A percentile compares a stretch with the other conserved stretches of the same genome.
phyloP scores from a whole-genome alignment of 192 early-diverging fungal species.

The Polychytrium aggregatum region DNA sequence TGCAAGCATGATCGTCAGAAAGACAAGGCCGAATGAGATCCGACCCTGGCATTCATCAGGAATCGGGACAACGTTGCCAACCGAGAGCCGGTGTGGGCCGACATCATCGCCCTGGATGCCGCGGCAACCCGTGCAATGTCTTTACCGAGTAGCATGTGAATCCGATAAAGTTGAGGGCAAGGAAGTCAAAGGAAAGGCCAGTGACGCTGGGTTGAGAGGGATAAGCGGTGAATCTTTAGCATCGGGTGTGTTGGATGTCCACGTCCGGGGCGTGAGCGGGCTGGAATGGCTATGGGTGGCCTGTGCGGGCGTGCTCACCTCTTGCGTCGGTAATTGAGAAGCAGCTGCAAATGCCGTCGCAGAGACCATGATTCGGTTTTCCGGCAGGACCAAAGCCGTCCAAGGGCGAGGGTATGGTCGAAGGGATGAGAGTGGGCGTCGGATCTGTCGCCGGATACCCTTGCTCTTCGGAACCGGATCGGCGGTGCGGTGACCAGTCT shows the following conservation, averaged over 20 bases:
- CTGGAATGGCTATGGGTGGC: background rate
- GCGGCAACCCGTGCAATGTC: background rate
- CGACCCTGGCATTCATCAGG: background rate
- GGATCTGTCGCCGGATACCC: too few species aligned
- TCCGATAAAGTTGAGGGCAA: slow-evolving; percentile 75
- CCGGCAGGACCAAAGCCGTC: too few species aligned
- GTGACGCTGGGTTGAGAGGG: slow-evolving; percentile 39
- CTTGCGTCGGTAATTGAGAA: slow-evolving; percentile 67
- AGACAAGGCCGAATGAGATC: background rate
- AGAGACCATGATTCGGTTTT: too few species aligned
- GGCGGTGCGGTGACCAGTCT: too few species aligned
- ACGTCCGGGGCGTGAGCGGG: too few species aligned
- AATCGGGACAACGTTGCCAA: background rate
- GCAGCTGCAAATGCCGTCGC: slow-evolving; percentile 5
- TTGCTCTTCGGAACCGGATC: too few species aligned
- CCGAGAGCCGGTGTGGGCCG: too few species aligned
- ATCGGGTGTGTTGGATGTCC: too few species aligned
- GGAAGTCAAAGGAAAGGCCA: slow-evolving; percentile 84
- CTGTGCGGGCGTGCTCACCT: slow-evolving; percentile 21
- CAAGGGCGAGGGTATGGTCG: too few species aligned
- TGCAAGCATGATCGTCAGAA: slow-evolving; percentile 8
- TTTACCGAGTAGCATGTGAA: slow-evolving; percentile 74
- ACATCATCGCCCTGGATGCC: background rate
- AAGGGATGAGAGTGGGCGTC: too few species aligned
- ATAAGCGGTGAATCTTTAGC: background rate